A percentile compares a stretch with the other conserved stretches of the same genome.
These are phyloP conservation scores for Juncus inflexus DNA, from an alignment of 176 grass and related monocot species.

Conservation along the genomic window DNA sequence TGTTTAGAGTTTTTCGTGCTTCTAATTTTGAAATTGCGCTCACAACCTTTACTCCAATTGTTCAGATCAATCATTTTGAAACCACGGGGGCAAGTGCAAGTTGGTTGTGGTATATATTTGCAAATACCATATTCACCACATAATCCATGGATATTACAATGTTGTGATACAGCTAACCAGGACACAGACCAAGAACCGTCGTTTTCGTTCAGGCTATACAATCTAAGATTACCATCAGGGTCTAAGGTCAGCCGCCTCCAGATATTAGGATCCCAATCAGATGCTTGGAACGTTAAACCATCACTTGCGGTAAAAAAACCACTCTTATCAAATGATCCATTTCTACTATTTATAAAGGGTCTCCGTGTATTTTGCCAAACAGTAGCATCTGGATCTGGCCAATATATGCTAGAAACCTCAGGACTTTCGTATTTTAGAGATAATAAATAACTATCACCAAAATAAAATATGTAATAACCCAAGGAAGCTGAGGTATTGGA, in stretches of 20 bases:
- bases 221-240: constrained; percentile 19
- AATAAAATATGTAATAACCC: constrained; percentile 25
- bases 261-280: constrained; percentile 2
- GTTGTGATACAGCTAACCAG: constrained; percentile 19
- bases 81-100: constrained; percentile 24
- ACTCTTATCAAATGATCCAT: neutral
- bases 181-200: constrained; percentile 21
- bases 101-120: neutral
- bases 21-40: neutral
- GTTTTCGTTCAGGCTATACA: constrained; percentile 23
- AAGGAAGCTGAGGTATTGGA: neutral
- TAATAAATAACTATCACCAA: constrained; percentile 26
- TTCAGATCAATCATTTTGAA: constrained; percentile 16
- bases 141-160: constrained; percentile 20
- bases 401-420: constrained; percentile 26
- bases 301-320: constrained; percentile 22
- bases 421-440: constrained; percentile 17
- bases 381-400: constrained; percentile 1
- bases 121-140: constrained; percentile 28
- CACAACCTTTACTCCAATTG: constrained; percentile 28
- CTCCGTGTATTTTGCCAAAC: constrained; percentile 14
- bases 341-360: constrained; percentile 8
- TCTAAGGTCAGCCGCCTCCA: constrained; percentile 18
- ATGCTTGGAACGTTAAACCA: constrained; percentile 16
- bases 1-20: neutral